Base-by-base conservation (phyloP, 768 basidiomycete genomes). In the Fistulinella prunicolor region DNA sequence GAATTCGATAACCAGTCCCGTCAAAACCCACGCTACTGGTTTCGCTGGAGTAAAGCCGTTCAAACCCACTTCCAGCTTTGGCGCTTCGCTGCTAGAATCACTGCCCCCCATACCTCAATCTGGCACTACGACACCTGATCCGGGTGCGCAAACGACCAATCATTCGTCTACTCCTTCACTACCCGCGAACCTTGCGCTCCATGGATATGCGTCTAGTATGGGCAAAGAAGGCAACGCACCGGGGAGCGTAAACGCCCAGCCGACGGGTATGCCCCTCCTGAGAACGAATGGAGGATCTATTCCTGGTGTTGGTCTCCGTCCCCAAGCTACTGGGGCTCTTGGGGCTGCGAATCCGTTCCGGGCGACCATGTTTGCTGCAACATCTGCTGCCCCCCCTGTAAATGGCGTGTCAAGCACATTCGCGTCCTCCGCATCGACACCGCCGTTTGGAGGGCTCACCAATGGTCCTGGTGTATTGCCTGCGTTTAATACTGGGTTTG, bases 11-110 rank as follows among this genome's bases (percentile, higher is more conserved):
- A 50, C 66, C 20, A 30, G 44, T 38, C 60, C 51, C 37, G 42
- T 80, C 14, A 73, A 72, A 54, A 57, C 76, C 4, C 79, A 80
- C 57, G 42, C 55, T 38, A 80, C 79, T 5, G 79, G 79, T 2
- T 79, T 74, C 45, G 71, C 76, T 21, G 85, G 83, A 6, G 63
- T 90, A 54, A 89, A 86, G 61, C 80, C 86, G 6, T 93, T 93
- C 74, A 89, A 90, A 59, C 90, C 90, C 3, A 77, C 83, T 3
- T 86, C 84, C 2, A 83, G 79, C 35, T 93, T 93, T 61, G 90
- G 90, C 24, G 82, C 86, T 28, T 80, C 82, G 14, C 63, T 93
- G 34, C 58, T 93, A 50, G 86, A 86, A 42, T 78, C 81, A 3
- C 67, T 93, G 21, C 92, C 92, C 3, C 73, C 89, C 6, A 81